These are phyloP conservation scores for Garcia nutans DNA, from an alignment of 345 rosid genomes.

Conservation along the genomic window DNA sequence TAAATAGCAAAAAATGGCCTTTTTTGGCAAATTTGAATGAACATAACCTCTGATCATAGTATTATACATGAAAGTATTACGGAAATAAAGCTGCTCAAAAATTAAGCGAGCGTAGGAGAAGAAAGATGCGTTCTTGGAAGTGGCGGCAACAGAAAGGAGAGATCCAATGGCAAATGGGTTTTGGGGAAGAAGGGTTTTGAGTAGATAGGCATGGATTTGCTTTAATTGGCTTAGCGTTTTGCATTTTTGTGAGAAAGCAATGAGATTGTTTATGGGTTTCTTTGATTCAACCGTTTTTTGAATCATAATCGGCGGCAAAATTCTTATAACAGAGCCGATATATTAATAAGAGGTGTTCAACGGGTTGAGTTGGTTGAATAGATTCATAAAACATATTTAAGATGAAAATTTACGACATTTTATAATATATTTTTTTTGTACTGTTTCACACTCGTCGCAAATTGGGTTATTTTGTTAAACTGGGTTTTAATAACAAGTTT, in stretches of 20 bases:
- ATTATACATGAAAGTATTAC: constrained; percentile 39
- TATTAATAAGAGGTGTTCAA: too few relatives aligned
- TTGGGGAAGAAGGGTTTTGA: constrained; percentile 19
- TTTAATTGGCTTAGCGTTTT: constrained; percentile 33
- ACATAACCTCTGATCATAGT: constrained; percentile 33
- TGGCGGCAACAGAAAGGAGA: constrained; percentile 28
- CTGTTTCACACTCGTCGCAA: too few relatives aligned
- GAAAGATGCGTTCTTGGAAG: constrained; percentile 20
- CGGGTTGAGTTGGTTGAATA: too few relatives aligned
- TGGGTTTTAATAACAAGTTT: too few relatives aligned
- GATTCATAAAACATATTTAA: too few relatives aligned
- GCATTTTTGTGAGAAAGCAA: constrained; percentile 21
- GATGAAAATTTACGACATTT: too few relatives aligned
- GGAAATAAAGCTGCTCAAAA: constrained; percentile 17
- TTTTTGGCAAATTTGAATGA: constrained; percentile 18
- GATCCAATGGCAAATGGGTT: constrained; percentile 30
- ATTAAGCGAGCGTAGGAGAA: constrained; percentile 33
- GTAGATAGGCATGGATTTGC: constrained; percentile 34
- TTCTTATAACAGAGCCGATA: not conserved
- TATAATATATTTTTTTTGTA: too few relatives aligned
- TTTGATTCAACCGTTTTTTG: constrained; percentile 1
- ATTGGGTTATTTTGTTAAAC: too few relatives aligned
- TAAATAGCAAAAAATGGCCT: constrained; percentile 25
- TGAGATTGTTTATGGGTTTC: not conserved
- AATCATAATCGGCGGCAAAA: constrained; percentile 23